Base-by-base conservation (phyloP, 2,329 filamentous ascomycete species). In the Metarhizium anisopliae region DNA sequence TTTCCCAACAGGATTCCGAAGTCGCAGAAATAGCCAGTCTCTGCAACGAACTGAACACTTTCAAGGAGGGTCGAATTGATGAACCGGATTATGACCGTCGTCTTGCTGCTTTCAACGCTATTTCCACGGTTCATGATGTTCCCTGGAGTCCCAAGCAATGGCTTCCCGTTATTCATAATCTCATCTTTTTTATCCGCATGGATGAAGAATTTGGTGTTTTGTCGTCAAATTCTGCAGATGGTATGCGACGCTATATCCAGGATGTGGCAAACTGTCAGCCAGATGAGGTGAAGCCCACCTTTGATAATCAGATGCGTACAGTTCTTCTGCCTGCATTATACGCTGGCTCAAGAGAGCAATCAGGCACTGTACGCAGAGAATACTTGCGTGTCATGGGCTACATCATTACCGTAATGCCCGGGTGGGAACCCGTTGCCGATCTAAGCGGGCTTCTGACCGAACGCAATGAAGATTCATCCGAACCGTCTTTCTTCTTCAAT, bases 171-270 rank as follows among this genome's bases (percentile, higher is more conserved):
- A 73, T 97, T 11, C 88, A 92, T 72, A 99, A 97, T 66, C 82
- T 95, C 74, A 77, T 96, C 2, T 97, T 86, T 71, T 94, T 87
- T 66, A 86, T 96, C 60, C 86, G 85, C 61, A 84, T 93, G 60
- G 86, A 90, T 55, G 90, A 96, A 59, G 94, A 99, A 68, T 86
- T 95, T 60, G 89, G 90, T 50, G 89, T 96, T 51, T 75, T 96
- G 14, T 79, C 83, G 0, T 79, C 81, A 2, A 96, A 93, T 67
- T 90, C 94, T 6, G 89, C 91, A 0, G 87, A 92, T 64, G 83
- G 84, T 6, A 73, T 99, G 43, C 88, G 87, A 63, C 81, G 85
- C 53, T 94, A 96, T 64, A 79, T 96, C 38, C 81, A 89, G 62
- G 78, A 81, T 51, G 78, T 79, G 2, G 74, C 79, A 2, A 65